Percentiles rank a stretch among this genome's conserved stretches.
phyloP scores from a whole-genome alignment of 345 rosid genomes.

The Sisymbrium altissimum region DNA sequence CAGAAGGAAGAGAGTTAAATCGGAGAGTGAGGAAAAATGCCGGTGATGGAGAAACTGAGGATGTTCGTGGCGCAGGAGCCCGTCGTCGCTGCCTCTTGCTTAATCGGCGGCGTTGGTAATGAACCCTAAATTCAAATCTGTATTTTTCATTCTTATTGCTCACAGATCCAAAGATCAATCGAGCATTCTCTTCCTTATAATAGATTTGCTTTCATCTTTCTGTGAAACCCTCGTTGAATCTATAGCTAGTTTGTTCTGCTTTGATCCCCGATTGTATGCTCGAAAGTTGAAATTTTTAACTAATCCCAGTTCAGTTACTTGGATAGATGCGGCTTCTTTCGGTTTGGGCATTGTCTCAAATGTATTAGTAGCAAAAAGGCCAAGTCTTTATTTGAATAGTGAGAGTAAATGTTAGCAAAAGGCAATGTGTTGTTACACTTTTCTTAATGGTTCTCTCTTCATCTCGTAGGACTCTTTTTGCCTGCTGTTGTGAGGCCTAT shows the following conservation, averaged over 20 bases:
- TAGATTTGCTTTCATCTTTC: neutral
- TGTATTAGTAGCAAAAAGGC: neutral
- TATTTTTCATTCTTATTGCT: neutral
- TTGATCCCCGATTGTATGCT: neutral
- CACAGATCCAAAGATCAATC: slow-evolving; percentile 3
- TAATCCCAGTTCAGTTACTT: neutral
- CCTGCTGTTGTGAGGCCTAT: slow-evolving; percentile 98
- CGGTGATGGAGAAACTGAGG: slow-evolving; percentile 79
- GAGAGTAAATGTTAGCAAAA: neutral
- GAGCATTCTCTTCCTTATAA: neutral
- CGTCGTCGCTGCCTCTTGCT: slow-evolving; percentile 82
- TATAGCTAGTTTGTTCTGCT: neutral
- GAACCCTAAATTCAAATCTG: slow-evolving; percentile 6
- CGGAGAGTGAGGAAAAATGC: slow-evolving; percentile 50
- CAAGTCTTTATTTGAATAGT: neutral
- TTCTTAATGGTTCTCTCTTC: neutral
- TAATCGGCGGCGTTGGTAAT: slow-evolving; percentile 79
- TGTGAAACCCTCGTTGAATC: neutral
- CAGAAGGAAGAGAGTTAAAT: no score
- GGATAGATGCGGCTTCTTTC: neutral
- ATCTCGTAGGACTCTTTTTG: slow-evolving; percentile 68
- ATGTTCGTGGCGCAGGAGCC: slow-evolving; percentile 91
- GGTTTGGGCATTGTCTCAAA: neutral
- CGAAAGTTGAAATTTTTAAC: neutral
- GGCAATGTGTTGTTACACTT: neutral